Base-by-base conservation (phyloP, 208 protist genomes). In the Trypanosomatidae sp. region DNA sequence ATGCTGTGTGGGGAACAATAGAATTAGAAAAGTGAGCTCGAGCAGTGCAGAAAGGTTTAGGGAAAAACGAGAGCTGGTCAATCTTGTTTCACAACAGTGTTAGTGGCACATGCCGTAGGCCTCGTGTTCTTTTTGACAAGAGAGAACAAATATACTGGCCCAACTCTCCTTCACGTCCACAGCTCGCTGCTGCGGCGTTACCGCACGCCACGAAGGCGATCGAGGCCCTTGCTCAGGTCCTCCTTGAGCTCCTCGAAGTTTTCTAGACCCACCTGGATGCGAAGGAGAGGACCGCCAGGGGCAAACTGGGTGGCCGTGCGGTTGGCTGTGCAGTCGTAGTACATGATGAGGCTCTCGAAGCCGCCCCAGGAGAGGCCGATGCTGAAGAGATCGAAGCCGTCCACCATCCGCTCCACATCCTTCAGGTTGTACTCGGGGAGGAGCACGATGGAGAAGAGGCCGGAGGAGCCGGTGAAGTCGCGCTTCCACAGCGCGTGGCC, bases 201-300 rank as follows among this genome's bases (percentile, higher is more conserved):
- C n/a, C n/a, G n/a, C n/a, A n/a, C n/a, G n/a, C n/a, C n/a, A n/a
- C n/a, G n/a, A n/a, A n/a, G n/a, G n/a, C n/a, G n/a, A n/a, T 64
- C 70, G 22, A 80, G 75, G 28, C 79, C 74, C 22, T 68, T 28
- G n/a, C 67, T 12, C 41, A 83, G 22, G 62, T 83, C 79, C 50
- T 73, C 43, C 70, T 79, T 79, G 33, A 81, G 46, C 44, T 84
- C 75, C 19, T 77, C 75, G 59, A 84, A 36, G 68, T 47, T 66
- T 72, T 81, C 80, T 22, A 84, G 43, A 50, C 75, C 75, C 58
- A 80, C 78, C 59, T 78, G 75, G 55, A 76, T 70, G 22, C 72
- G 72, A 5, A 81, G 41, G 2, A 84, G 72, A 30, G 73, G 28
- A 28, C 75, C 75, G 7, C 72, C 80, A 5, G 66, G 75, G 2